A percentile compares a stretch with the other conserved stretches of the same genome.
These are phyloP conservation scores for Xylaria sp. DNA, from an alignment of 2,329 filamentous ascomycete species.

Conservation along the genomic window DNA sequence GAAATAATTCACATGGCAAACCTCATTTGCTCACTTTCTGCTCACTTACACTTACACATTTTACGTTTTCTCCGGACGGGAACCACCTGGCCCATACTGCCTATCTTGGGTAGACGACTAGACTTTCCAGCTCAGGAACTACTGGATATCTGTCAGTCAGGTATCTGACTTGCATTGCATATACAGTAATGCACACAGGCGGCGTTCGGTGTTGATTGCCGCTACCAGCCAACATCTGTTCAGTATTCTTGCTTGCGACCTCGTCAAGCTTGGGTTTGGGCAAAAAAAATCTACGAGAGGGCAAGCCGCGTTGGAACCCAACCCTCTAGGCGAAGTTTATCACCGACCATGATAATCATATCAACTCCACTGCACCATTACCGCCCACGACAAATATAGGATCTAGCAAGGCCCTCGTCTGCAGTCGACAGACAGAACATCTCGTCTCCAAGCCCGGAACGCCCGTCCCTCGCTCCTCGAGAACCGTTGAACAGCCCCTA, in stretches of 20 bases:
- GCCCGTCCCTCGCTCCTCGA: neutral
- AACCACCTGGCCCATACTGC: neutral
- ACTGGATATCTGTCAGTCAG: neutral
- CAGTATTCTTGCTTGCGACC: constrained; percentile 6
- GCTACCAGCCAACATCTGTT: neutral
- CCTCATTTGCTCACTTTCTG: neutral
- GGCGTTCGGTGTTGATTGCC: constrained; percentile 1
- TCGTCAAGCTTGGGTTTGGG: constrained; percentile 12
- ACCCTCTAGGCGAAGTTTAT: constrained; percentile 15
- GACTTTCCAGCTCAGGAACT: neutral
- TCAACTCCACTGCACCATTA: neutral
- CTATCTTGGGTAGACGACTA: neutral
- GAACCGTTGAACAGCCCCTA: neutral
- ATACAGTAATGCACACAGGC: neutral
- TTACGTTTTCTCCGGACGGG: neutral
- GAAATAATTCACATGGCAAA: neutral
- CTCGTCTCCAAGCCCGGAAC: neutral
- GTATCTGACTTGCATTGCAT: constrained; percentile 18
- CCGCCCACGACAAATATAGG: constrained; percentile 7
- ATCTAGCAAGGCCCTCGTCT: neutral
- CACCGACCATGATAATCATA: constrained; percentile 31
- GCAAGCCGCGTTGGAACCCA: constrained; percentile 9
- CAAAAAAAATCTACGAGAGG: constrained; percentile 4
- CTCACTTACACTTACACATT: neutral
- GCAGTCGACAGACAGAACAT: neutral